Percentiles rank a stretch among this genome's conserved stretches.
Conservation (phyloP, 2,329 filamentous ascomycete genomes). For the Cytospora paraplurivora region DNA sequence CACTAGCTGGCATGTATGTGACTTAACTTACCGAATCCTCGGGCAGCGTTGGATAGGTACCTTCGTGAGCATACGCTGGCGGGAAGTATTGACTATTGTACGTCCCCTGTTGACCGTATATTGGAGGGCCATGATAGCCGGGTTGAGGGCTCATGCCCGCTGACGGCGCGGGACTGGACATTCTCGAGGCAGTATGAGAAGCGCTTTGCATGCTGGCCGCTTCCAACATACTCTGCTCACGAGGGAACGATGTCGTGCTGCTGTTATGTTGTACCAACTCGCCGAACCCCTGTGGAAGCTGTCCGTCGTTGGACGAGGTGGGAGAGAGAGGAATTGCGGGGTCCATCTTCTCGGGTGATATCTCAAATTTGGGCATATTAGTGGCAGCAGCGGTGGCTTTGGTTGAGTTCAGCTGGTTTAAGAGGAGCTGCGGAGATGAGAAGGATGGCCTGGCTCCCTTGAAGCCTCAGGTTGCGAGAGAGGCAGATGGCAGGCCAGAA, state of each 20-base stretch:
- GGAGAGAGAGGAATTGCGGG: constrained; percentile 48
- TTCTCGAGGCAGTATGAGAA: constrained; percentile 43
- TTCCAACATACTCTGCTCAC: constrained; percentile 35
- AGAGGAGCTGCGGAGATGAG: constrained; percentile 8
- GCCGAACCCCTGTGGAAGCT: constrained; percentile 45
- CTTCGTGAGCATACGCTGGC: constrained; percentile 29
- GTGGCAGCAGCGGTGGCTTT: constrained; percentile 25
- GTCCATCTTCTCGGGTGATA: constrained; percentile 38
- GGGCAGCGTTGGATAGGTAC: constrained; percentile 30
- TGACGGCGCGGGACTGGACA: constrained; percentile 43
- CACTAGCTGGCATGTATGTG: background rate
- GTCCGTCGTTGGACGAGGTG: constrained; percentile 43
- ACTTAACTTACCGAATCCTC: constrained; percentile 8
- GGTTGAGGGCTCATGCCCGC: constrained; percentile 31
- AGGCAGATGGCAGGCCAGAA: constrained; percentile 8
- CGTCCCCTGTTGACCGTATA: constrained; percentile 31
- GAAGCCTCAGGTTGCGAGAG: constrained; percentile 13
- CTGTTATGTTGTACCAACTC: constrained; percentile 49
- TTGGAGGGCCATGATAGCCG: constrained; percentile 36
- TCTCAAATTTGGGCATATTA: constrained; percentile 23
- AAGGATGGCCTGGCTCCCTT: constrained; percentile 7
- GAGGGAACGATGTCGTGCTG: constrained; percentile 35
- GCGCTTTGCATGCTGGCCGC: constrained; percentile 34
- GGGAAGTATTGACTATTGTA: constrained; percentile 19
- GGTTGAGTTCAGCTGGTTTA: constrained; percentile 14